Evolutionary conservation across 345 rosid species (phyloP).

Genomic region (Pistacia vera): DNA sequence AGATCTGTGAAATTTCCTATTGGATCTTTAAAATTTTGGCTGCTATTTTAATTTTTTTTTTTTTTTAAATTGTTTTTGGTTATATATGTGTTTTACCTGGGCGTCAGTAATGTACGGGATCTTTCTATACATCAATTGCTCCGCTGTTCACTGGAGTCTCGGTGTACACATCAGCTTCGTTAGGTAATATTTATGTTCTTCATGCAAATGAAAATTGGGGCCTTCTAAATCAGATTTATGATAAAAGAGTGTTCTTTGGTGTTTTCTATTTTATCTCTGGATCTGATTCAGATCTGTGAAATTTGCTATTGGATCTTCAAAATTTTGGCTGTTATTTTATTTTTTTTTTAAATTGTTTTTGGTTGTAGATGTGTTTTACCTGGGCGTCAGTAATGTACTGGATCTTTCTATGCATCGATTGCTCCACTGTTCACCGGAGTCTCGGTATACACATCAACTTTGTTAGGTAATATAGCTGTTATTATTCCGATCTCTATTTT

Average conservation of each 20-base stretch:
- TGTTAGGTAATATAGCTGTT: constrained; percentile 61
- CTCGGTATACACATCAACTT: constrained; percentile 98
- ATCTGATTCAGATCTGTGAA: constrained; percentile 44
- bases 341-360: background rate
- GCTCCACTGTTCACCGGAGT: constrained; percentile 94
- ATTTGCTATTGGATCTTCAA: constrained; percentile 29
- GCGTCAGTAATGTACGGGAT: too few species aligned
- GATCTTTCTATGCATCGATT: constrained; percentile 96
- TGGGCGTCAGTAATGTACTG: constrained; percentile 99
- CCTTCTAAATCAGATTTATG: constrained; percentile 66
- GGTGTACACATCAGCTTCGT: too few species aligned
- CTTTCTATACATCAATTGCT: too few species aligned
- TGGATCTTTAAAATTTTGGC: constrained; percentile 31
- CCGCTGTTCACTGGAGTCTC: too few species aligned
- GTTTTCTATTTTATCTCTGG: constrained; percentile 8
- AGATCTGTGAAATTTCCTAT: constrained; percentile 30
- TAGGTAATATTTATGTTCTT: constrained; percentile 58
- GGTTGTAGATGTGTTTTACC: constrained; percentile 77
- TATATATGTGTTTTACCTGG: too few species aligned
- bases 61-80: too few species aligned
- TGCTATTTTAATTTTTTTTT: background rate
- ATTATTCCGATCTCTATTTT: background rate
- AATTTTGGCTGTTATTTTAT: background rate
- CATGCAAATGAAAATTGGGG: constrained; percentile 67
- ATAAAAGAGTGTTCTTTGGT: constrained; percentile 54